Evolutionary conservation across 257 asterid genomes (phyloP).

Genomic region (Lycium ferocissimum): DNA sequence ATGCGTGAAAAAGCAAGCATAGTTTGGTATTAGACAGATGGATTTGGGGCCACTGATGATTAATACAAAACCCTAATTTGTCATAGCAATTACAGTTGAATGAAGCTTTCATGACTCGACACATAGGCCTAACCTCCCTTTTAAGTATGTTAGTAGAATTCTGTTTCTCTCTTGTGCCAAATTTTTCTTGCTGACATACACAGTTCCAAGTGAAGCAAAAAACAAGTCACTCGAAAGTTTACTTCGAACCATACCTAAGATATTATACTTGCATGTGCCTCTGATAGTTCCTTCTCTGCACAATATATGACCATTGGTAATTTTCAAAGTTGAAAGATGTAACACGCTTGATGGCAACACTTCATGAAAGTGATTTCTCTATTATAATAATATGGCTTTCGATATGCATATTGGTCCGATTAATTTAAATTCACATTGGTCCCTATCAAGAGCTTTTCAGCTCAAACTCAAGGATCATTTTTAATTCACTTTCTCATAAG

Average conservation of each 20-base stretch:
- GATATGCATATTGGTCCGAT: no score
- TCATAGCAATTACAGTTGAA: conserved; percentile 20
- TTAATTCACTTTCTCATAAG: no score
- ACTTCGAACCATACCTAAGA: conserved; percentile 39
- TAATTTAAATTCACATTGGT: no score
- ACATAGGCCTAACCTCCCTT: conserved; percentile 41
- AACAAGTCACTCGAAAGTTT: conserved; percentile 48
- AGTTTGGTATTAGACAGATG: not conserved
- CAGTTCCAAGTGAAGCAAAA: conserved; percentile 50
- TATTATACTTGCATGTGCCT: conserved; percentile 35
- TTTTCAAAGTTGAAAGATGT: not conserved
- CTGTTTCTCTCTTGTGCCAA: conserved; percentile 47
- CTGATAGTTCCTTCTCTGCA: conserved; percentile 28
- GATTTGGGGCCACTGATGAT: conserved; percentile 27
- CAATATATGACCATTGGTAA: not conserved
- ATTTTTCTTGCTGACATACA: conserved; percentile 45
- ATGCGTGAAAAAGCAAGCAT: not conserved
- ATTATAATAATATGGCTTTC: no score
- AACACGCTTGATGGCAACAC: not conserved
- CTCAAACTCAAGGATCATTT: no score
- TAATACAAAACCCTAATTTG: conserved; percentile 28
- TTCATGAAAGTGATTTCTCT: conserved; percentile 45
- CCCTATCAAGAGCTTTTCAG: no score
- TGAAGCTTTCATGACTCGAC: conserved; percentile 30
- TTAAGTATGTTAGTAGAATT: conserved; percentile 6